Evolutionary conservation across 2,329 filamentous ascomycete genomes (phyloP).

Genomic region (Fusarium vanettenii): DNA sequence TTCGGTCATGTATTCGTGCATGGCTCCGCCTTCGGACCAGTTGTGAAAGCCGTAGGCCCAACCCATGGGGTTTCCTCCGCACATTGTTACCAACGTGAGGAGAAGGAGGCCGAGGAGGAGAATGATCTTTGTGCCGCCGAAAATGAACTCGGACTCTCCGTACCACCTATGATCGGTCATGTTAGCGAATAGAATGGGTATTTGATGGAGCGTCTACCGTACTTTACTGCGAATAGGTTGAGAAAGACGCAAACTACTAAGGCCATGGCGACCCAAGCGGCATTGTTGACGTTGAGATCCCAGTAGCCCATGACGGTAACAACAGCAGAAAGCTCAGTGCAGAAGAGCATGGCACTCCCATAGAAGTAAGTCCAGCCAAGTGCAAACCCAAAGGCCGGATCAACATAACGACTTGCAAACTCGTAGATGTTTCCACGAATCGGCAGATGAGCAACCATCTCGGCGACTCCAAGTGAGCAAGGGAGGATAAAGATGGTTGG

Average conservation of each 20-base stretch:
- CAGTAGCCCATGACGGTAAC: neutral
- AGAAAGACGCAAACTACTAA: neutral
- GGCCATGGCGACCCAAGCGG: neutral
- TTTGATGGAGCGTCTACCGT: neutral
- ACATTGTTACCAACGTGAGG: constrained; percentile 38
- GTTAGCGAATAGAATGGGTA: neutral
- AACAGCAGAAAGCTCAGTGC: neutral
- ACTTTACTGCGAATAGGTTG: neutral
- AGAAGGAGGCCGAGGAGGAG: constrained; percentile 50
- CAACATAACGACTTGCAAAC: neutral
- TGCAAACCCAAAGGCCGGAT: neutral
- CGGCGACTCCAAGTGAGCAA: neutral
- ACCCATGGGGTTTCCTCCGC: neutral
- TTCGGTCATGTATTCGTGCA: neutral
- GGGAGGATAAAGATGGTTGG: neutral
- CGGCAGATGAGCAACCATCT: neutral
- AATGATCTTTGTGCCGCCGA: neutral
- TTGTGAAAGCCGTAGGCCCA: neutral
- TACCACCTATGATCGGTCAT: neutral
- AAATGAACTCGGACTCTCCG: neutral
- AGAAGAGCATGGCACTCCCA: neutral
- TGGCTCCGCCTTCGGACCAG: neutral
- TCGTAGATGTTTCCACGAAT: neutral
- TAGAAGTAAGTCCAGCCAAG: neutral
- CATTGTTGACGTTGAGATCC: neutral